phyloP scores from a whole-genome alignment of 768 basidiomycete genomes.

The Rhizopogon rudus region DNA sequence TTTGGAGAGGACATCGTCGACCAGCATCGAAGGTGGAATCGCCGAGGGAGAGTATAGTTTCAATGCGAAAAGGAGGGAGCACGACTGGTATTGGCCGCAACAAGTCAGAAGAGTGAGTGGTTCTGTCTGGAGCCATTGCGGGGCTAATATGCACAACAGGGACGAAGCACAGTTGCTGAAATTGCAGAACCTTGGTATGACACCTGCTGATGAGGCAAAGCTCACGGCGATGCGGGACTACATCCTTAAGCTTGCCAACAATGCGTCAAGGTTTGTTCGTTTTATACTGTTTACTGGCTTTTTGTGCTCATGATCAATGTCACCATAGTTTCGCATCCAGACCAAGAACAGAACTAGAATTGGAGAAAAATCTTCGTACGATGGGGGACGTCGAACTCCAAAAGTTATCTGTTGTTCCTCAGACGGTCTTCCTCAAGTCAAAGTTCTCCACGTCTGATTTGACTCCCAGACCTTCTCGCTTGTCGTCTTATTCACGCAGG shows the following conservation, averaged over 20 bases:
- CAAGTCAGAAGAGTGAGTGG: conserved; percentile 74
- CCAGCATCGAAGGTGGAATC: conserved; percentile 51
- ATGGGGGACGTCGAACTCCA: conserved; percentile 73
- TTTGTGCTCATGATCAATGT: conserved; percentile 1
- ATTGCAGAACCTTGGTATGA: conserved; percentile 87
- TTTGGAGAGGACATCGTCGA: conserved; percentile 64
- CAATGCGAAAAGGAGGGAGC: conserved; percentile 49
- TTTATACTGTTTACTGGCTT: neutral
- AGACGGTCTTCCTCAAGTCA: conserved; percentile 83
- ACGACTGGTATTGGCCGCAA: conserved; percentile 36
- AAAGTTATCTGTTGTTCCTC: conserved; percentile 85
- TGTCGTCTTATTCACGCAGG: conserved; percentile 32
- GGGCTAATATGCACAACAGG: conserved; percentile 33
- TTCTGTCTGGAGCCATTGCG: neutral
- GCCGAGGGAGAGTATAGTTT: conserved; percentile 65
- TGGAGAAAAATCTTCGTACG: conserved; percentile 58
- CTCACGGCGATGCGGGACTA: conserved; percentile 87
- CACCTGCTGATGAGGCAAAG: conserved; percentile 74
- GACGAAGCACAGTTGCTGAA: conserved; percentile 74
- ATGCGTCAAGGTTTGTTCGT: conserved; percentile 60
- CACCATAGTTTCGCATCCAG: conserved; percentile 60
- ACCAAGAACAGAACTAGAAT: conserved; percentile 54
- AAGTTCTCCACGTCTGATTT: conserved; percentile 35
- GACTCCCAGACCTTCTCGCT: conserved; percentile 31
- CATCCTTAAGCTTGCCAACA: conserved; percentile 76